Evolutionary conservation across 2,329 filamentous ascomycete genomes (phyloP).

Genomic region (Paecilomyces fulvus): DNA sequence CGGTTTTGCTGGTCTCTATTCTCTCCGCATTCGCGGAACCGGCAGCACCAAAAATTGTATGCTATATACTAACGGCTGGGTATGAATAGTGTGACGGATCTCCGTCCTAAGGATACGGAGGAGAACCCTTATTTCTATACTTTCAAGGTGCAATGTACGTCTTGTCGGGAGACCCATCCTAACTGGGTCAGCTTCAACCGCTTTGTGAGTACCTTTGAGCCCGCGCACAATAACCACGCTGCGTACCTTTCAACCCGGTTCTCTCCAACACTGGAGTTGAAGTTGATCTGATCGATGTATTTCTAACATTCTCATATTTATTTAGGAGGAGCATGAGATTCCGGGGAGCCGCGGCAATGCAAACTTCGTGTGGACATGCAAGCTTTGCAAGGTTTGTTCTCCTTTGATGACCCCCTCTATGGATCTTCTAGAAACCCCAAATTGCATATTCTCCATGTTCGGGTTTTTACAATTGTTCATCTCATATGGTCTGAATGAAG

Average conservation of each 20-base stretch:
- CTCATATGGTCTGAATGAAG: not conserved
- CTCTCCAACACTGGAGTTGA: not conserved
- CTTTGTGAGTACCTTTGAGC: conserved; percentile 56
- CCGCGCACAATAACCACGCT: not conserved
- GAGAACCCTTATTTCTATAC: conserved; percentile 90
- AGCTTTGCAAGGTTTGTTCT: conserved; percentile 76
- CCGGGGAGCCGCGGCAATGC: conserved; percentile 90
- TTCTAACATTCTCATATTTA: conserved; percentile 1
- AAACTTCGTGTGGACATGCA: conserved; percentile 99
- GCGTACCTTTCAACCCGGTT: not conserved
- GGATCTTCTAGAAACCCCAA: not conserved
- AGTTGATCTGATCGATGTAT: not conserved
- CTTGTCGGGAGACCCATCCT: conserved; percentile 80
- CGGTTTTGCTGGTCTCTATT: not conserved
- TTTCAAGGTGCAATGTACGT: conserved; percentile 98
- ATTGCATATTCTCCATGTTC: not conserved
- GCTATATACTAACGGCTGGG: not conserved
- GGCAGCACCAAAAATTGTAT: not conserved
- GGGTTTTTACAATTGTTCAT: not conserved
- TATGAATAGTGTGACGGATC: conserved; percentile 72
- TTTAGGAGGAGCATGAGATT: conserved; percentile 78
- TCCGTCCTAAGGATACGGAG: conserved; percentile 73
- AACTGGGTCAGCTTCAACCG: conserved; percentile 82
- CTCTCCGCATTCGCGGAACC: not conserved
- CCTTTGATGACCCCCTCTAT: not conserved